Base-by-base conservation (phyloP, 768 basidiomycete genomes). In the Brasilioporus rufonigricans region DNA sequence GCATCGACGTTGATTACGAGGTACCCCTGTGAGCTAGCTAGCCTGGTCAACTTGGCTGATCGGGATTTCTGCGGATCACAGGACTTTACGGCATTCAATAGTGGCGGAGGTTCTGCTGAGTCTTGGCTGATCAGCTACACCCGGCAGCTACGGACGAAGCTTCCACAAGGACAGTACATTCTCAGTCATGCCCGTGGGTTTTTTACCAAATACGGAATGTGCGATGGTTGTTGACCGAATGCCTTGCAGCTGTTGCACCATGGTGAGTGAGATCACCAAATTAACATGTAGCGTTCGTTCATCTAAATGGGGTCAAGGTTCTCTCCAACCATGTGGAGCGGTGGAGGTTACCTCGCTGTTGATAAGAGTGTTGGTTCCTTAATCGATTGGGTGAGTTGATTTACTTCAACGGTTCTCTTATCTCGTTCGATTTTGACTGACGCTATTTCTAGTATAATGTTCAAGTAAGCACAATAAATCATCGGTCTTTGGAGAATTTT, bases 1-100 rank as follows among this genome's bases (percentile, higher is more conserved):
- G 81, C 38, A 76, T 81, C 13, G 81, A 83, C 47, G 72, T 83
- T 41, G 81, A 82, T 62, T 82, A 81, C 46, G 81, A 78, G 64
- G 73, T 72, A 43, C 13, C 36, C 41, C 19, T 23, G 9, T 29
- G 1, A 1, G 13, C 18, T n/a, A 13, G 3, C 19, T 3, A 23
- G 24, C 23, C 14, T 6, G 27, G 5, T 29, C 3, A n/a, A 26
- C 24, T 5, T 18, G 13, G 16, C 45, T 48, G 31, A 41, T 33
- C n/a, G 45, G 18, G 29, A 32, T 21, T 9, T 29, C 19, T 29
- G 27, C 27, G 9, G 9, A 29, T 9, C 4, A 53, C 18, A 68
- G 71, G 73, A 74, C 55, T 64, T 71, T 27, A 55, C 52, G 19
- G 74, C 73, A 10, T 65, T 74, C 23, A 53, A 71, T 23, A 56